Evolutionary conservation across 345 rosid species (phyloP).

Genomic region (Excoecaria agallocha): DNA sequence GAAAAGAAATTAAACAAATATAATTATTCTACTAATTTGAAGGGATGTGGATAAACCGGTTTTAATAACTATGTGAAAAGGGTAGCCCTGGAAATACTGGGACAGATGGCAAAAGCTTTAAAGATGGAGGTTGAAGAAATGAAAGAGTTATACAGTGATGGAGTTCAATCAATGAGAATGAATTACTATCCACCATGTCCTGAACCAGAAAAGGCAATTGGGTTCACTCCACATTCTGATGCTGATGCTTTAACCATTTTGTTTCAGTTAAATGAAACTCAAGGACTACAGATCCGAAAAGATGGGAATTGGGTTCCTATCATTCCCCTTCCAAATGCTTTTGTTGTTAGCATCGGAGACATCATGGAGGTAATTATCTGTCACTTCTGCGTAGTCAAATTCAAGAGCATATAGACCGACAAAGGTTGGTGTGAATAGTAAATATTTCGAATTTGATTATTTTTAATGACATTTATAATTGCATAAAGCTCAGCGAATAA

Average conservation of each 20-base stretch:
- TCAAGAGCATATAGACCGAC: no score
- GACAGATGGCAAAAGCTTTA: constrained; percentile 39
- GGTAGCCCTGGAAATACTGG: constrained; percentile 36
- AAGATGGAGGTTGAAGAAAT: constrained; percentile 49
- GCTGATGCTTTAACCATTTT: constrained; percentile 27
- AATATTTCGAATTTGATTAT: no score
- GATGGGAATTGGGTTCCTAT: constrained; percentile 19
- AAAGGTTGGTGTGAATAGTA: no score
- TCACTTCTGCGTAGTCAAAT: no score
- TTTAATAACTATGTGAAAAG: no score
- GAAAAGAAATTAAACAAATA: no score
- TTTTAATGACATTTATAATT: no score
- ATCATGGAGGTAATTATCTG: constrained; percentile 14
- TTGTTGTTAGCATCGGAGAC: constrained; percentile 29
- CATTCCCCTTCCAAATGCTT: constrained; percentile 25
- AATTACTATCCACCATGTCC: constrained; percentile 58
- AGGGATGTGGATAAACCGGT: no score
- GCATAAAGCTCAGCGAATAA: no score
- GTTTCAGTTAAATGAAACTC: constrained; percentile 21
- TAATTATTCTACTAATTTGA: no score
- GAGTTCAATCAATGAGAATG: constrained; percentile 49
- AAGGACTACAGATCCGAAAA: constrained; percentile 22
- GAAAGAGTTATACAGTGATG: constrained; percentile 34
- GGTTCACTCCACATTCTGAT: constrained; percentile 43
- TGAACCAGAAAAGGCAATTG: constrained; percentile 41